Conservation (phyloP, 106 monocot species). For the Gastrodia elata region DNA sequence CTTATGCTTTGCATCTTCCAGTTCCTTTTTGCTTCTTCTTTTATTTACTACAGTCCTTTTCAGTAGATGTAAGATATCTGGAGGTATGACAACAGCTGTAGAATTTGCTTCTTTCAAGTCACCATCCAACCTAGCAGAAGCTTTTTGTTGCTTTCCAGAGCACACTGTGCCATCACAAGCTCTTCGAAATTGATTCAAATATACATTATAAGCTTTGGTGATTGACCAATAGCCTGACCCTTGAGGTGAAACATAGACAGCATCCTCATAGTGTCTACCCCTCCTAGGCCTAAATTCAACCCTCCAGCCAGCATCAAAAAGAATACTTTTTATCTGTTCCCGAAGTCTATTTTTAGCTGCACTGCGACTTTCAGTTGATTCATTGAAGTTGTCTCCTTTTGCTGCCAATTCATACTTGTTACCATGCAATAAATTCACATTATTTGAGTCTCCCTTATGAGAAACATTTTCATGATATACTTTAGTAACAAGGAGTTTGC, state of each 20-base stretch:
- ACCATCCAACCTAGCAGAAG: neutral
- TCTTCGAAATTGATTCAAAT: neutral
- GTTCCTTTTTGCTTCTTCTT: conserved; percentile 9
- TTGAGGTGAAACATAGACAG: conserved; percentile 22
- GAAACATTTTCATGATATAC: neutral
- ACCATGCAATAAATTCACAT: conserved; percentile 1
- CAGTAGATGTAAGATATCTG: conserved; percentile 14
- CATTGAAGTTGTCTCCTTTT: neutral
- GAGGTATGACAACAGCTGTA: neutral
- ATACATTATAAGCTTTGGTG: conserved; percentile 21
- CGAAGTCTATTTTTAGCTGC: conserved; percentile 9
- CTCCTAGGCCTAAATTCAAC: conserved; percentile 24
- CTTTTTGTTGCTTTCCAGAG: conserved; percentile 3
- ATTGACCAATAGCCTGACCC: conserved; percentile 21
- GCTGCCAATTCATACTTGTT: neutral
- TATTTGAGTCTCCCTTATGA: neutral
- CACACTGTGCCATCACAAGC: neutral
- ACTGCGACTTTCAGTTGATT: conserved; percentile 4
- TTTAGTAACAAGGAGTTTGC: neutral
- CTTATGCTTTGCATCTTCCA: conserved; percentile 3
- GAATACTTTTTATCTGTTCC: conserved; percentile 15
- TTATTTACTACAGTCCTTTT: conserved; percentile 33
- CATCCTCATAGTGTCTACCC: conserved; percentile 21
- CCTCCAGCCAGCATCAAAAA: conserved; percentile 22
- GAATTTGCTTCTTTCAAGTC: neutral